Percentiles rank a stretch among this genome's conserved stretches.
phyloP scores from a whole-genome alignment of 2,329 filamentous ascomycete species.

The Aspergillus latus region DNA sequence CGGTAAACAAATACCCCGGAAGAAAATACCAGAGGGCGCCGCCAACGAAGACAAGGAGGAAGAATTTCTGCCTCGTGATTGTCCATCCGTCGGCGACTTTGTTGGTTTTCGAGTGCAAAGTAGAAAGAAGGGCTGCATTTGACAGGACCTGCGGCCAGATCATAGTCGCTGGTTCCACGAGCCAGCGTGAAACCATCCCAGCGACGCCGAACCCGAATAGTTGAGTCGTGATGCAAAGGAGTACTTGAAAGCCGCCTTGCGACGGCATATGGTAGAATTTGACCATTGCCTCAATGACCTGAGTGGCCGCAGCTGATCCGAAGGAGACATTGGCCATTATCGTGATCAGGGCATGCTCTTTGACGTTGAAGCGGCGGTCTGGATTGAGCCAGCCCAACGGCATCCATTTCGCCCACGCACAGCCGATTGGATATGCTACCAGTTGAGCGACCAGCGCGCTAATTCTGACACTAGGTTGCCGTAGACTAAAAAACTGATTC shows the following conservation, averaged over 20 bases:
- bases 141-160: constrained; percentile 62
- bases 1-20: constrained; percentile 68
- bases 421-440: constrained; percentile 47
- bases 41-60: constrained; percentile 34
- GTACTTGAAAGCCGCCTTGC: constrained; percentile 59
- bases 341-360: constrained; percentile 46
- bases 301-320: constrained; percentile 43
- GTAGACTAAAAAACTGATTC: constrained; percentile 42
- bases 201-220: constrained; percentile 65
- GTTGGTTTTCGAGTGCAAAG: constrained; percentile 36
- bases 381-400: constrained; percentile 46
- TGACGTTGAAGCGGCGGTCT: constrained; percentile 40
- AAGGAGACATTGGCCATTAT: constrained; percentile 52
- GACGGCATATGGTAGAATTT: constrained; percentile 59
- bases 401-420: constrained; percentile 40
- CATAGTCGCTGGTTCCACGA: constrained; percentile 61
- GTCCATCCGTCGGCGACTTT: constrained; percentile 43
- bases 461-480: constrained; percentile 42
- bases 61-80: constrained; percentile 40
- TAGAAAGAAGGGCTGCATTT: constrained; percentile 49
- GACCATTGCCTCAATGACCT: constrained; percentile 39
- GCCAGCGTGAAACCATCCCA: constrained; percentile 59
- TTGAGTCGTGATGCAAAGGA: constrained; percentile 61
- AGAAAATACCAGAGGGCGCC: constrained; percentile 40
- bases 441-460: constrained; percentile 44